Percentiles rank a stretch among this genome's conserved stretches.
These are phyloP conservation scores for Dendrocalamus sinicus DNA, from an alignment of 176 grass and related monocot species.

Conservation along the genomic window DNA sequence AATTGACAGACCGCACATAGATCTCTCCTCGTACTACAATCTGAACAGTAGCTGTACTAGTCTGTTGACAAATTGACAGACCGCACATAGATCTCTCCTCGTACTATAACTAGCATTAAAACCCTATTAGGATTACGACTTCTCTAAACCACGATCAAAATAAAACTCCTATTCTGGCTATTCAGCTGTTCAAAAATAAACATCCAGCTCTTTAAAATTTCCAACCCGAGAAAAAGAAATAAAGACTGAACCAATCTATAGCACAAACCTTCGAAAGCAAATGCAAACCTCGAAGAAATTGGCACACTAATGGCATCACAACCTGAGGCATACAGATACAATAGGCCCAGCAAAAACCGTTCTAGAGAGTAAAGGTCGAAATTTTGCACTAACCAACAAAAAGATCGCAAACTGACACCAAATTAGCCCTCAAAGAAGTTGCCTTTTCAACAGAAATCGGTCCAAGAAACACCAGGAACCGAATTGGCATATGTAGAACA, in stretches of 20 bases:
- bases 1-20: neutral
- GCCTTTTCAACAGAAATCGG: neutral
- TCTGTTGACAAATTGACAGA: conserved; percentile 12
- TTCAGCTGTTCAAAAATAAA: neutral
- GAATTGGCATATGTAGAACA: neutral
- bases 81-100: conserved; percentile 40
- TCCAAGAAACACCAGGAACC: neutral
- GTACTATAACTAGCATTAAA: neutral
- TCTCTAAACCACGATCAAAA: neutral
- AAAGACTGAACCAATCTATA: neutral
- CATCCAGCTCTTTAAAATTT: neutral
- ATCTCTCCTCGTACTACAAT: conserved; percentile 39
- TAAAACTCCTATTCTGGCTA: neutral
- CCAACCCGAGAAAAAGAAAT: neutral
- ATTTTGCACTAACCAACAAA: neutral
- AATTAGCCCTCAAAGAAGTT: neutral
- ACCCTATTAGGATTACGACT: conserved; percentile 14
- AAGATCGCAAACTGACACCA: neutral
- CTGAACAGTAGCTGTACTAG: neutral
- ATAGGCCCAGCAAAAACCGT: neutral
- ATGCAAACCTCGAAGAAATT: conserved; percentile 20
- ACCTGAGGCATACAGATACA: neutral
- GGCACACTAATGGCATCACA: neutral
- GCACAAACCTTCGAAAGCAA: neutral
- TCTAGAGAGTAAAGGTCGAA: neutral